Percentiles rank a stretch among this genome's conserved stretches.
These are phyloP conservation scores for Durotheca rogersii DNA, from an alignment of 495 filamentous ascomycete species.

Conservation along the genomic window DNA sequence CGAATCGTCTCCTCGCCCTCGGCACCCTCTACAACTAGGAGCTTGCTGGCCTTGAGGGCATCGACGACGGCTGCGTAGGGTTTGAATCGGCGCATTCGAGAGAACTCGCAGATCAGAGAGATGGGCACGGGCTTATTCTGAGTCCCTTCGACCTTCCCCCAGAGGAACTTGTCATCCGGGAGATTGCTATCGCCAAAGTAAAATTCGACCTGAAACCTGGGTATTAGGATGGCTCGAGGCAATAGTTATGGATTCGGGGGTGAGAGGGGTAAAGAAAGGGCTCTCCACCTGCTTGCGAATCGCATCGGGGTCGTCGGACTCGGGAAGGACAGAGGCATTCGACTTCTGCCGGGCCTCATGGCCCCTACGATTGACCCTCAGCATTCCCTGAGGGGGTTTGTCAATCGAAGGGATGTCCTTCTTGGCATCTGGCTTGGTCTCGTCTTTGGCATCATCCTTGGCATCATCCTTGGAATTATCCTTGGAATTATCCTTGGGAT, in stretches of 20 bases:
- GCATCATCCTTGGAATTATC: slow-evolving; percentile 8
- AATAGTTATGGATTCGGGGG: no score
- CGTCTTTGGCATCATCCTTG: neutral
- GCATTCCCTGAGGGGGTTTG: slow-evolving; percentile 23
- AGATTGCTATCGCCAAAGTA: slow-evolving; percentile 96
- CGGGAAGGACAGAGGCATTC: slow-evolving; percentile 60
- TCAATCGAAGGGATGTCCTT: slow-evolving; percentile 8
- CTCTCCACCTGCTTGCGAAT: slow-evolving; percentile 75
- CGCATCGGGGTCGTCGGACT: slow-evolving; percentile 67
- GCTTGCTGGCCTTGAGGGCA: slow-evolving; percentile 71
- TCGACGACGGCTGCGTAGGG: slow-evolving; percentile 76
- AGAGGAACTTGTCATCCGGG: slow-evolving; percentile 81
- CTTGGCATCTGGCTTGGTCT: neutral
- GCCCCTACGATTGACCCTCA: slow-evolving; percentile 23
- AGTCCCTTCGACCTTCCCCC: slow-evolving; percentile 69
- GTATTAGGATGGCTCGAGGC: slow-evolving; percentile 17
- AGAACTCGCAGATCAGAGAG: slow-evolving; percentile 75
- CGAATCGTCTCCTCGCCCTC: slow-evolving; percentile 54
- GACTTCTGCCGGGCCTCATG: slow-evolving; percentile 53
- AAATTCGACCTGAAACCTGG: slow-evolving; percentile 75
- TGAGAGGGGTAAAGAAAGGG: neutral
- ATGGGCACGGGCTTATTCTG: slow-evolving; percentile 78
- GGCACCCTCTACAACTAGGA: slow-evolving; percentile 66
- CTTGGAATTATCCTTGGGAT: slow-evolving; percentile 13
- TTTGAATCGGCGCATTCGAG: slow-evolving; percentile 91